Base-by-base conservation (phyloP, 768 basidiomycete species). In the Kwoniella dendrophila region DNA sequence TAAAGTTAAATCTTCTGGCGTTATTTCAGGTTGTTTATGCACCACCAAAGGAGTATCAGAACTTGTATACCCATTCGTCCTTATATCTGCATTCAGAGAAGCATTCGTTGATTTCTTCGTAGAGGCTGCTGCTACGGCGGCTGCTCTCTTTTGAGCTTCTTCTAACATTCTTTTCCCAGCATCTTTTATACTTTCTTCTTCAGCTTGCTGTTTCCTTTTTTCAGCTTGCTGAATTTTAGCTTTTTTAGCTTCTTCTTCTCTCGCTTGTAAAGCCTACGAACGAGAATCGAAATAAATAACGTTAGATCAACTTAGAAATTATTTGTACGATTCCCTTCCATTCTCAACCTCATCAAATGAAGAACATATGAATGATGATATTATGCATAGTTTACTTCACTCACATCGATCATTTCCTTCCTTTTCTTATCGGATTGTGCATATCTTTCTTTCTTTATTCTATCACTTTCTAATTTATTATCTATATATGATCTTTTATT, bases 171-270 rank as follows among this genome's bases (percentile, higher is more conserved):
- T 63, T 26, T 67, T 55, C n/a, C 75, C 75, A 4, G 59, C 67
- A 49, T 76, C 74, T 60, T 75, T 72, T 50, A 78, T 74, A 29
- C 53, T 59, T 48, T 73, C 72, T 56, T 78, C 77, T 38, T 71
- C 73, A 3, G 70, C 67, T 2, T 49, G 66, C 26, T 70, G 56
- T 20, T 64, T 60, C 32, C 67, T 45, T 33, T 49, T 34, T 48
- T 71, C 43, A 6, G 57, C 65, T 29, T 61, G 62, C 27, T 69
- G 71, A 3, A 71, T 53, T 45, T 74, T 75, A 2, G 74, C 74
- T 47, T 63, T 58, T 56, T 77, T 78, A 2, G 74, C 77, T 30
- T 73, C 77, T 61, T 78, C 75, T 62, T 78, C 77, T 14, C 77
- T 60, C 5, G 67, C 68, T 16, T 62, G 59, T 3, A 76, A 56